Base-by-base conservation (phyloP, 139 green algal genomes). In the Micromonas commoda region DNA sequence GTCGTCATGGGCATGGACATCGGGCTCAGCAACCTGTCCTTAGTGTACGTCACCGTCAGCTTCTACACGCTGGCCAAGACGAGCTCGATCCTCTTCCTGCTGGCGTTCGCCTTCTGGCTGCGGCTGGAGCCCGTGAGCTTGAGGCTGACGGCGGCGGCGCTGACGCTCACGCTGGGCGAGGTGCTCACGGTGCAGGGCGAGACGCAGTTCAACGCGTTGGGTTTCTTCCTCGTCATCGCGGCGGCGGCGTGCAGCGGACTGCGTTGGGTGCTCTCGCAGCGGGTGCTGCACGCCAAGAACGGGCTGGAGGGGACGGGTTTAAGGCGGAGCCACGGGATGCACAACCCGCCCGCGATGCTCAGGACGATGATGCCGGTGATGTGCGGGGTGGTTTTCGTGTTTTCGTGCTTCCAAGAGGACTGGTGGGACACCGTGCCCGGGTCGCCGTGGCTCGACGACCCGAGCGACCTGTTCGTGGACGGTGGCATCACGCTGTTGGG, bases 61-160 rank as follows among this genome's bases (percentile, higher is more conserved):
- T 97, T 97, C 85, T 97, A 97, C 86, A 96, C 93, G 6, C 96
- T 97, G 92, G 80, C 66, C 65, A 87, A 85, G 77, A 76, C 75
- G 54, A 84, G 34, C 33, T 68, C 89, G 6, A 93, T 94, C 1
- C 78, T 98, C 5, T 98, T 97, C 85, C 86, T 98, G 71, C 88
- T 98, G 28, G 32, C 86, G 2, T 97, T 97, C 80, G 92, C 91
- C 29, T 97, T 98, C 83, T 19, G 37, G 3, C 26, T 74, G 33
- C 57, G 76, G 29, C 24, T 87, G 1, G 84, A 88, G 72, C 31
- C 24, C 6, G 70, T 77, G 29, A 83, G 37, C 32, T 83, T 71
- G 60, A 81, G 76, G 26, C 82, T 98, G 32, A 84, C 83, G 0
- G 88, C 79, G 1, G 87, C 97, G 9, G 91, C 97, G 24, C 68